Evolutionary conservation across 768 basidiomycete species (phyloP), one percentile per base, ranked within the genome.

Genomic region (Paxillus involutus): DNA sequence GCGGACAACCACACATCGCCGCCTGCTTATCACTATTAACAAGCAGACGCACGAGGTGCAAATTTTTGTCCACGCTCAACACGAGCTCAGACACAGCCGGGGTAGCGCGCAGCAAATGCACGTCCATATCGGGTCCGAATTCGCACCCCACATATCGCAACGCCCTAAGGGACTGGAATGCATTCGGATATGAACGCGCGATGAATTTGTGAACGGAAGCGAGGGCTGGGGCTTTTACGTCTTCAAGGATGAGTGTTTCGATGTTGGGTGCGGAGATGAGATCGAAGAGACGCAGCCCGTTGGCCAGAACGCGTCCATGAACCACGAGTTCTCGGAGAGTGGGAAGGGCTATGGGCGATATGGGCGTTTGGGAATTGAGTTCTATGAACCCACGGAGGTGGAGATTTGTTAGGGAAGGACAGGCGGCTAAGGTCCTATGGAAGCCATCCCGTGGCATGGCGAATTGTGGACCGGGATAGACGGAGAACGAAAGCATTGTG

Each of bases 1-100:
- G 66, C 13, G 61, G 44, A 17, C 63, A 65, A 0, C 62, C 66
- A 9, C 60, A 54, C 47, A 70, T 66, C 10, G 54, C 54, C 14
- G 70, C 70, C 26, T 70, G 69, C 44, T 71, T 70, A 48, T 71
- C 70, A 36, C 70, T 70, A 9, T 70, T 70, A 47, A 70, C 59
- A 21, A 70, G 70, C 50, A 70, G 49, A 44, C 70, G 64, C 0
- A 70, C 29, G 39, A 70, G 60, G 16, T 61, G 68, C 56, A 70
- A 62, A 39, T 69, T 46, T 46, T 59, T 63, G 47, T 68, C 66
- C 30, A 70, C 66, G 44, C 65, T 67, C 12, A 70, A 47, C 32
- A 71, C 64, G 35, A 75, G 63, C 16, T 72, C 63, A 1, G 61
- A 61, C 30, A 75, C 52, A 29, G 58, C 44, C 11, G 74, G 72